Conservation (phyloP, 2,329 filamentous ascomycete genomes). For the Capronia epimyces region DNA sequence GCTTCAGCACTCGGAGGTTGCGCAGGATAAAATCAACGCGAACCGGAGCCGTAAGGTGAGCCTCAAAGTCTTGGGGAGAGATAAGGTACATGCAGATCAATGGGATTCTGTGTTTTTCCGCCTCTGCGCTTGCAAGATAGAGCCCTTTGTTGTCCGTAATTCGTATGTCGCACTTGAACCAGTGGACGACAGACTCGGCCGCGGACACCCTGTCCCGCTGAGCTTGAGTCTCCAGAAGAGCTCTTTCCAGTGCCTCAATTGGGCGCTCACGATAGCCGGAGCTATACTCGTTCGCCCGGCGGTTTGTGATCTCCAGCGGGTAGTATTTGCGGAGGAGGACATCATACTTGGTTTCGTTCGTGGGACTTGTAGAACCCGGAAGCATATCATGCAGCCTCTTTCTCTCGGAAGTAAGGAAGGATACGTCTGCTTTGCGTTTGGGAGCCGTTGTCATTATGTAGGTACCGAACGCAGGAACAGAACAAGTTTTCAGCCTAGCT, state of each 20-base stretch:
- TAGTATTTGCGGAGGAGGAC: constrained; percentile 72
- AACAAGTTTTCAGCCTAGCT: background rate
- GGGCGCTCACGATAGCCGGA: constrained; percentile 64
- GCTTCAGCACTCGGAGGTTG: constrained; percentile 59
- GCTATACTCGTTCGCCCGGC: constrained; percentile 68
- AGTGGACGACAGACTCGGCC: constrained; percentile 68
- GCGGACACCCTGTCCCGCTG: constrained; percentile 49
- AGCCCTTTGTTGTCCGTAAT: constrained; percentile 68
- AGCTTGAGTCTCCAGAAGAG: constrained; percentile 56
- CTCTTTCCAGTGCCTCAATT: constrained; percentile 60
- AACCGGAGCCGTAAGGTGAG: constrained; percentile 66
- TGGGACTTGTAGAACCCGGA: background rate
- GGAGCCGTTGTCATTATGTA: background rate
- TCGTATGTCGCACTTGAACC: constrained; percentile 83
- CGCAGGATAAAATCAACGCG: constrained; percentile 78
- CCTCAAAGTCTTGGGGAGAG: constrained; percentile 77
- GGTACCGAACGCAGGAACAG: background rate
- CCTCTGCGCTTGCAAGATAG: constrained; percentile 59
- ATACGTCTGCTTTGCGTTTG: constrained; percentile 14
- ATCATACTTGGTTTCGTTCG: constrained; percentile 45
- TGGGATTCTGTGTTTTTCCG: constrained; percentile 62
- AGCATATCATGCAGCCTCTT: background rate
- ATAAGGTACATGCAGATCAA: constrained; percentile 72
- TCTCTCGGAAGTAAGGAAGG: background rate
- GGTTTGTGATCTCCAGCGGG: constrained; percentile 78